phyloP scores from a whole-genome alignment of 306 rosid species.

The Abrus pulchellus region DNA sequence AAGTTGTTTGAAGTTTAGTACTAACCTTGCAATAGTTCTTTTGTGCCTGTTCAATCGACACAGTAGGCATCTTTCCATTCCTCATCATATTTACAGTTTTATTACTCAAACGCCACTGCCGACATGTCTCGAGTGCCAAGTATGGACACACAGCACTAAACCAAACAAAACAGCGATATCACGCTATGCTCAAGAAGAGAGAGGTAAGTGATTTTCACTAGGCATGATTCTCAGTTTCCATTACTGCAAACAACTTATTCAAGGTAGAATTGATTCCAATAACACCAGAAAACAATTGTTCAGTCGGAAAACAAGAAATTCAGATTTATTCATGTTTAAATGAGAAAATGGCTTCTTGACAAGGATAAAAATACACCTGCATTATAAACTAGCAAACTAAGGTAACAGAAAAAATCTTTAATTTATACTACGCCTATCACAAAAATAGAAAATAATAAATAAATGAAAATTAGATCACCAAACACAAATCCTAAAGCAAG shows the following conservation, averaged over 20 bases:
- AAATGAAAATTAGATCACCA: slow-evolving; percentile 17
- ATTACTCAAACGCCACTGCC: slow-evolving; percentile 98
- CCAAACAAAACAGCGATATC: slow-evolving; percentile 44
- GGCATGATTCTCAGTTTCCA: slow-evolving; percentile 29
- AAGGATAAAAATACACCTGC: slow-evolving; percentile 36
- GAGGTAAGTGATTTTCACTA: background rate
- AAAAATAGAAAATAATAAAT: slow-evolving; percentile 22
- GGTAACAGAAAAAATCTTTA: slow-evolving; percentile 19
- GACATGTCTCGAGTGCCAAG: slow-evolving; percentile 97
- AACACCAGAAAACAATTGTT: slow-evolving; percentile 40
- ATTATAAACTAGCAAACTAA: slow-evolving; percentile 38
- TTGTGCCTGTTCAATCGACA: slow-evolving; percentile 99
- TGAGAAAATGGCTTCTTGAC: slow-evolving; percentile 33
- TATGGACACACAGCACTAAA: slow-evolving; percentile 94
- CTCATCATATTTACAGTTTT: slow-evolving; percentile 96
- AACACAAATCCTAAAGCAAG: background rate
- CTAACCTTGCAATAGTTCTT: slow-evolving; percentile 92
- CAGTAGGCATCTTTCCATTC: slow-evolving; percentile 99
- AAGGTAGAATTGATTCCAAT: slow-evolving; percentile 33
- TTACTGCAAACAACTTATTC: slow-evolving; percentile 32
- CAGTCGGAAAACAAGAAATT: slow-evolving; percentile 12
- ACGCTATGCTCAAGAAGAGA: slow-evolving; percentile 36
- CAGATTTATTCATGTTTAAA: slow-evolving; percentile 34
- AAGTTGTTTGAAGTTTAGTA: slow-evolving; percentile 28
- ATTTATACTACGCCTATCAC: slow-evolving; percentile 28